Evolutionary conservation across 495 filamentous ascomycete species (phyloP), one percentile per base, ranked within the genome.

Genomic region (Penicillium crystallinum): DNA sequence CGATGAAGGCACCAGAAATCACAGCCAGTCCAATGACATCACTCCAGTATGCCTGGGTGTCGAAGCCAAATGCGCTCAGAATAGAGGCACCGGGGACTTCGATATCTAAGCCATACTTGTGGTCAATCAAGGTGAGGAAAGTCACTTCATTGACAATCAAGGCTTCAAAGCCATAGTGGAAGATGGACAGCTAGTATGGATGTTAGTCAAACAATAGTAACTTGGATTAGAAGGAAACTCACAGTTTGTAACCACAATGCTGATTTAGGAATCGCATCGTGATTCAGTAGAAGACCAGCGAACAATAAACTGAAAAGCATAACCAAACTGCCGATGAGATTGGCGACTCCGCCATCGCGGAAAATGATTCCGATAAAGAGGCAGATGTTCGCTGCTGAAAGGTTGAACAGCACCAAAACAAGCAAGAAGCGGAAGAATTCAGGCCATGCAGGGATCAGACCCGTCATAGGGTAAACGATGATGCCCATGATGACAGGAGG

Each of bases 271-370:
- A 97, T 97, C 12, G 87, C 89, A 63, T 97, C 82, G 61, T 95
- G 91, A 64, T 99, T 99, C 40, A 99, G 79, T 43, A 99, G 72
- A 29, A 97, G 76, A 50, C 93, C 93, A 0, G 90, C 91, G 69
- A 99, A 96, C 1, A 99, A 79, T 58, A 99, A 71, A 62, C 88
- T 93, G 75, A 99, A 99, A 27, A 99, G 80, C 93, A 99, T 99
- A 42, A 97, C 90, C 60, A 99, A 66, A 61, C 89, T 93, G 37
- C 93, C 95, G 42, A 97, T 90, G 47, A 99, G 70, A 67, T 96
- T 97, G 53, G 95, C 95, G 2, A 99, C 89, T n/a, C 89, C 87
- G 7, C 76, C 79, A 54, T 97, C 92, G 57, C 87, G 88, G 78
- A 93, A 91, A 10, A 97, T 80, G 49, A 99, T 96, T 49, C 93